Evolutionary conservation across 2,329 filamentous ascomycete species (phyloP).

Genomic region (Penicillium sp.): DNA sequence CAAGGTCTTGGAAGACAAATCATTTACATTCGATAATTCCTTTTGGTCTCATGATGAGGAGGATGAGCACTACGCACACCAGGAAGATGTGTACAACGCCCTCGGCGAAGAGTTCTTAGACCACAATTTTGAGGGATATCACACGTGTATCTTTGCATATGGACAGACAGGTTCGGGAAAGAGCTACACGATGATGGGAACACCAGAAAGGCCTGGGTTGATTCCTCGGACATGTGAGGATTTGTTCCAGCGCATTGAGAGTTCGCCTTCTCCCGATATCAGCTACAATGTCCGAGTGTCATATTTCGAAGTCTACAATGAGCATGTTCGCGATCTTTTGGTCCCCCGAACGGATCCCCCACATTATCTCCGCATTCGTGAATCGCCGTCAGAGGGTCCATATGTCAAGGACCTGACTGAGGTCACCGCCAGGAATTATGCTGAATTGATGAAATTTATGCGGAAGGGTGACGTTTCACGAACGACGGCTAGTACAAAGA

Average conservation of each 20-base stretch:
- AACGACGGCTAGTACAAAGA: slow-evolving; percentile 91
- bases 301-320: slow-evolving; percentile 99
- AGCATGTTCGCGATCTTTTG: slow-evolving; percentile 92
- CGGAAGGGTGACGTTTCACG: slow-evolving; percentile 82
- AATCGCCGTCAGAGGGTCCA: slow-evolving; percentile 89
- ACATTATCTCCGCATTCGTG: slow-evolving; percentile 94
- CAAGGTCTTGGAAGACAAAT: slow-evolving; percentile 80
- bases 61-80: slow-evolving; percentile 83
- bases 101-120: slow-evolving; percentile 96
- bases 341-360: slow-evolving; percentile 76
- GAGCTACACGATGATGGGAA: slow-evolving; percentile 98
- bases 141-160: slow-evolving; percentile 98
- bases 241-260: slow-evolving; percentile 88
- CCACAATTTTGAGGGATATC: slow-evolving; percentile 98
- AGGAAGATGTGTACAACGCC: slow-evolving; percentile 90
- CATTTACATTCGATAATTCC: slow-evolving; percentile 94
- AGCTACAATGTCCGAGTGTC: slow-evolving; percentile 97
- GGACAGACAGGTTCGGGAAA: slow-evolving; percentile 97
- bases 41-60: slow-evolving; percentile 89
- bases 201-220: slow-evolving; percentile 76
- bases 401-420: slow-evolving; percentile 97
- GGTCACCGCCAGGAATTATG: slow-evolving; percentile 80
- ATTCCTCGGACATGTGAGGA: slow-evolving; percentile 96
- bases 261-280: slow-evolving; percentile 81
- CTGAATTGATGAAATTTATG: slow-evolving; percentile 89